These are phyloP conservation scores for Calamus simplicifolius DNA, from an alignment of 176 grass and related monocot species.

Conservation along the genomic window DNA sequence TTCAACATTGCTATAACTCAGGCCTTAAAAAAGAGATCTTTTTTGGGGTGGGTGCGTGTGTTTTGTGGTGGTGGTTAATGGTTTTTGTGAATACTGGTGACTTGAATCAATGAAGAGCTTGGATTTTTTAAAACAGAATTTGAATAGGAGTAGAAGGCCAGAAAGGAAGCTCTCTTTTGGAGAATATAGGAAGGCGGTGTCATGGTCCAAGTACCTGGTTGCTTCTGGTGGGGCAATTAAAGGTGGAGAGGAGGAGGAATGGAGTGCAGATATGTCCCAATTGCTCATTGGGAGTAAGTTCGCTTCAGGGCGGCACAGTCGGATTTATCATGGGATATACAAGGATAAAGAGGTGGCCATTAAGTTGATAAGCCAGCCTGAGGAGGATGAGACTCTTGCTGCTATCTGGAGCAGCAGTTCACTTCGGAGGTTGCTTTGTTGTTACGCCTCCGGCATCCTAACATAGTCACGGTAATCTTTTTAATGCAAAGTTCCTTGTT, in stretches of 20 bases:
- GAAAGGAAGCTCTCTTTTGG: constrained; percentile 75
- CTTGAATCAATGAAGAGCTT: constrained; percentile 53
- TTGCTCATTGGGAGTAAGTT: constrained; percentile 69
- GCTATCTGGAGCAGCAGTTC: constrained; percentile 82
- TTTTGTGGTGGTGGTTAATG: too few species aligned
- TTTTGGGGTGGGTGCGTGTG: too few species aligned
- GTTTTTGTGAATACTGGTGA: neutral
- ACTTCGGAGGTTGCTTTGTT: constrained; percentile 79
- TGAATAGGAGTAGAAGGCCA: constrained; percentile 15
- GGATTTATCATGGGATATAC: constrained; percentile 89
- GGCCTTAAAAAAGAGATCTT: too few species aligned
- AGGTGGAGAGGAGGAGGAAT: constrained; percentile 58
- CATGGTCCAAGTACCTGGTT: constrained; percentile 97
- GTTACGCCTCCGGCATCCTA: constrained; percentile 81
- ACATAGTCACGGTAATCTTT: constrained; percentile 70
- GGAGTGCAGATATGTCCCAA: constrained; percentile 97
- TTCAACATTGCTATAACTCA: too few species aligned
- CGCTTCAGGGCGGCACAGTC: constrained; percentile 77
- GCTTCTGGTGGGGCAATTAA: constrained; percentile 78
- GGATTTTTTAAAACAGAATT: constrained; percentile 66
- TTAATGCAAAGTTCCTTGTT: too few species aligned
- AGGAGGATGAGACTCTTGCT: constrained; percentile 77
- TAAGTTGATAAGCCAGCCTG: constrained; percentile 94
- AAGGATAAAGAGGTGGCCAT: constrained; percentile 71
- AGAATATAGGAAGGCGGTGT: constrained; percentile 86